Evolutionary conservation across 2,329 filamentous ascomycete species (phyloP).

Genomic region (Diaporthe capsici): DNA sequence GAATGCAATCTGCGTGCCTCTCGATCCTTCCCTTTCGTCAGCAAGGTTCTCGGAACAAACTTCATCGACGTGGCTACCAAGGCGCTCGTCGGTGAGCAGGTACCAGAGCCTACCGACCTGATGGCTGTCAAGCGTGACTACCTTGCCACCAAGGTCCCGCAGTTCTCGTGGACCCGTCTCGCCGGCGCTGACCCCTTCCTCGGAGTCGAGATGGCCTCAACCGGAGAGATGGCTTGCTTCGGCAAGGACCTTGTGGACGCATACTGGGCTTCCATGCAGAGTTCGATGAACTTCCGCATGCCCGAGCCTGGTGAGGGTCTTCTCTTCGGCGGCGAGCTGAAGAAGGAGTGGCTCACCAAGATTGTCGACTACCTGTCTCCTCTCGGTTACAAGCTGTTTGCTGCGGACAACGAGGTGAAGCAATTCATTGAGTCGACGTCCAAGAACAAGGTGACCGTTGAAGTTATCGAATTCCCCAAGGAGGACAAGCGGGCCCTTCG

Average conservation of each 20-base stretch:
- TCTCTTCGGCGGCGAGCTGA: slow-evolving; percentile 89
- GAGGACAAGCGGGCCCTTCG: slow-evolving; percentile 95
- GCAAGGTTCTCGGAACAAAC: slow-evolving; percentile 95
- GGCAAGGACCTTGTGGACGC: slow-evolving; percentile 95
- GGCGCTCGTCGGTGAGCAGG: slow-evolving; percentile 86
- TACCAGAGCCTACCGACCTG: slow-evolving; percentile 87
- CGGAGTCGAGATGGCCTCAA: slow-evolving; percentile 90
- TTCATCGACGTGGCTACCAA: slow-evolving; percentile 97
- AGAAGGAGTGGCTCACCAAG: slow-evolving; percentile 78
- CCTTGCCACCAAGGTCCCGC: slow-evolving; percentile 95
- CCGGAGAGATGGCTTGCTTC: slow-evolving; percentile 99
- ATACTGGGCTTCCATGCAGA: slow-evolving; percentile 97
- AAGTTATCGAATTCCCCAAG: slow-evolving; percentile 97
- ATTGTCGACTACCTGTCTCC: slow-evolving; percentile 91
- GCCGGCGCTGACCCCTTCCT: slow-evolving; percentile 97
- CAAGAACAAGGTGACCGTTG: slow-evolving; percentile 78
- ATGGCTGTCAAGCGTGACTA: slow-evolving; percentile 94
- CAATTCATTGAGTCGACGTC: slow-evolving; percentile 80
- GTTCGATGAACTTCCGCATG: slow-evolving; percentile 99
- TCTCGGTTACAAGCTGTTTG: slow-evolving; percentile 94
- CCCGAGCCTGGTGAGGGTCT: slow-evolving; percentile 96
- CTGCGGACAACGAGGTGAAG: slow-evolving; percentile 87
- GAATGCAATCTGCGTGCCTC: slow-evolving; percentile 98
- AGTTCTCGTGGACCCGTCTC: slow-evolving; percentile 99
- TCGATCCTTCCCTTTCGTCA: slow-evolving; percentile 97